phyloP scores from a whole-genome alignment of 2,329 filamentous ascomycete species.

The Colletotrichum trifolii region DNA sequence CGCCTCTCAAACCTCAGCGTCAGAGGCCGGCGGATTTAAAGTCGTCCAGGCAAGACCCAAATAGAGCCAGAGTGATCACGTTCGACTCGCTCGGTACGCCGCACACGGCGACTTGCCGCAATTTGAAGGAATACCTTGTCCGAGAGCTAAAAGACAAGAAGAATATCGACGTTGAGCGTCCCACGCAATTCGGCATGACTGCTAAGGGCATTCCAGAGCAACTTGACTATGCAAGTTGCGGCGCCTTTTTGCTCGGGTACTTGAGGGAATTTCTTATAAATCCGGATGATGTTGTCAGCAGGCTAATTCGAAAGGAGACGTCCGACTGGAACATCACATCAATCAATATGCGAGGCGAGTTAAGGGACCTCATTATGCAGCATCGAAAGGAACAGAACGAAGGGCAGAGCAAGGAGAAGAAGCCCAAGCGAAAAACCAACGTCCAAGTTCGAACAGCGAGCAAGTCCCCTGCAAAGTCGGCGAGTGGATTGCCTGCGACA shows the following conservation, averaged over 20 bases:
- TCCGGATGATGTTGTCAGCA: slow-evolving; percentile 76
- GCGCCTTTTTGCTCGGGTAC: slow-evolving; percentile 87
- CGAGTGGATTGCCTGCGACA: slow-evolving; percentile 6
- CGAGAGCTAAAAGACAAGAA: slow-evolving; percentile 77
- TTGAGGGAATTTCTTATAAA: slow-evolving; percentile 82
- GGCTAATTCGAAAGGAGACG: slow-evolving; percentile 70
- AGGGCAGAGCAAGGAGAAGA: slow-evolving; percentile 51
- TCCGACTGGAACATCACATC: slow-evolving; percentile 65
- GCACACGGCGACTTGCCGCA: slow-evolving; percentile 72
- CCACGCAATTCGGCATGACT: slow-evolving; percentile 64
- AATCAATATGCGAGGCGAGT: slow-evolving; percentile 69
- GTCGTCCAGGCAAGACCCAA: slow-evolving; percentile 56
- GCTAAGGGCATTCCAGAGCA: slow-evolving; percentile 83
- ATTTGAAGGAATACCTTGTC: slow-evolving; percentile 80
- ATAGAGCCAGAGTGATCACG: slow-evolving; percentile 79
- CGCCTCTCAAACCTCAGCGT: slow-evolving; percentile 30
- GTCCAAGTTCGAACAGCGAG: slow-evolving; percentile 39
- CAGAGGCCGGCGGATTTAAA: slow-evolving; percentile 19
- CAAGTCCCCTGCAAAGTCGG: slow-evolving; percentile 10
- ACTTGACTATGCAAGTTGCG: slow-evolving; percentile 88
- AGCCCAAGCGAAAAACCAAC: slow-evolving; percentile 46
- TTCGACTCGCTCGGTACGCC: slow-evolving; percentile 83
- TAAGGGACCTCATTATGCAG: slow-evolving; percentile 73
- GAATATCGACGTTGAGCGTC: slow-evolving; percentile 51
- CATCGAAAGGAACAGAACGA: slow-evolving; percentile 69